Percentiles rank a stretch among this genome's conserved stretches.
These are phyloP conservation scores for Erodium trifolium DNA, from an alignment of 441 rosid genomes.

Conservation along the genomic window DNA sequence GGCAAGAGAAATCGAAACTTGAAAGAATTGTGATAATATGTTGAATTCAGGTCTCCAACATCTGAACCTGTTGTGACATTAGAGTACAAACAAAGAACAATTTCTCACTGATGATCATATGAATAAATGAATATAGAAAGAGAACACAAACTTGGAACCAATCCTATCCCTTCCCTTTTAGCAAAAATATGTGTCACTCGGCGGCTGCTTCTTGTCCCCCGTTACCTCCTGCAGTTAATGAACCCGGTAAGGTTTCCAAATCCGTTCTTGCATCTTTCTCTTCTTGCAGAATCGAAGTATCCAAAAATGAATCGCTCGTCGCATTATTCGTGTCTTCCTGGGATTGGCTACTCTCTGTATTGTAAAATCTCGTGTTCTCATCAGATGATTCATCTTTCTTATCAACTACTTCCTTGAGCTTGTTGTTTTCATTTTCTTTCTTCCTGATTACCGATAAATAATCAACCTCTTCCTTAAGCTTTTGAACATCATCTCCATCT, in stretches of 20 bases:
- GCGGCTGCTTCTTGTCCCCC: slow-evolving; percentile 37
- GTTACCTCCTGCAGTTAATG: slow-evolving; percentile 28
- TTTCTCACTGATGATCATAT: slow-evolving; percentile 16
- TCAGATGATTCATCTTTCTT: background rate
- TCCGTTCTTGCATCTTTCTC: slow-evolving; percentile 48
- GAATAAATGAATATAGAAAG: background rate
- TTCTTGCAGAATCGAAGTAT: slow-evolving; percentile 41
- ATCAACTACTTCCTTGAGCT: background rate
- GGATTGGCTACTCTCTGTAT: too few relatives aligned
- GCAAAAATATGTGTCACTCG: slow-evolving; percentile 31
- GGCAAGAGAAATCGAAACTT: background rate
- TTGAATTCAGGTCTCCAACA: background rate
- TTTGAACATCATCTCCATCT: too few relatives aligned
- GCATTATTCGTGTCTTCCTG: background rate
- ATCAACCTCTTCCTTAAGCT: too few relatives aligned
- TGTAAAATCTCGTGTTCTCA: too few relatives aligned
- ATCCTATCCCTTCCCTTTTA: background rate
- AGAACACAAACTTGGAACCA: background rate
- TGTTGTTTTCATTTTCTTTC: slow-evolving; percentile 11
- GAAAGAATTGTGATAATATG: slow-evolving; percentile 2
- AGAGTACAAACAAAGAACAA: slow-evolving; percentile 5
- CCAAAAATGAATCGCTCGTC: background rate
- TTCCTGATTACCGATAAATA: slow-evolving; percentile 9
- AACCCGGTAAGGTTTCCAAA: slow-evolving; percentile 45
- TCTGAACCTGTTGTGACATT: background rate